These are phyloP conservation scores for Rhizopogon vesiculosus DNA, from an alignment of 768 basidiomycete genomes.

Conservation along the genomic window DNA sequence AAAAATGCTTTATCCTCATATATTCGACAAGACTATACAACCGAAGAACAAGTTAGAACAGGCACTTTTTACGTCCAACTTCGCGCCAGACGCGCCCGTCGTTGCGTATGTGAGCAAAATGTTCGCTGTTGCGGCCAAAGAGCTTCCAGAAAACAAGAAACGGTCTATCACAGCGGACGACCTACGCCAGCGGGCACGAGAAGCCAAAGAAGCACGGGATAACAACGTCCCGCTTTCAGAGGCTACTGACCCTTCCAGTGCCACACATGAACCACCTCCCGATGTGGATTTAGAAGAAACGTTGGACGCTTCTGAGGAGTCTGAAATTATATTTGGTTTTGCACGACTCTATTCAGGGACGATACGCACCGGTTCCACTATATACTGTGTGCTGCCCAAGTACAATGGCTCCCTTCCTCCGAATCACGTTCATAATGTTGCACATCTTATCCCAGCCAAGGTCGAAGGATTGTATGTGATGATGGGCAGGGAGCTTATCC, in stretches of 20 bases:
- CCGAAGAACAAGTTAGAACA: conserved; percentile 81
- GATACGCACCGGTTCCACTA: conserved; percentile 53
- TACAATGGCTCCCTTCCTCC: conserved; percentile 64
- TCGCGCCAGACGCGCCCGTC: conserved; percentile 50
- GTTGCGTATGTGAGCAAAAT: conserved; percentile 96
- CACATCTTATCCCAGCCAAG: conserved; percentile 53
- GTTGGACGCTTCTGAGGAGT: conserved; percentile 1
- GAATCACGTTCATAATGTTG: conserved; percentile 61
- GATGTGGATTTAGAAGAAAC: neutral
- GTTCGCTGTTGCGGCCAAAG: conserved; percentile 83
- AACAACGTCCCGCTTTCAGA: conserved; percentile 6
- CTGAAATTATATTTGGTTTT: conserved; percentile 85
- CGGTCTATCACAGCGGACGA: conserved; percentile 77
- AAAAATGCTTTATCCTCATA: conserved; percentile 85
- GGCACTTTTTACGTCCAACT: conserved; percentile 73
- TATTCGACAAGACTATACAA: conserved; percentile 50
- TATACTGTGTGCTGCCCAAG: conserved; percentile 85
- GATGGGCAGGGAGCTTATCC: conserved; percentile 96
- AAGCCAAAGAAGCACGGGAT: conserved; percentile 39
- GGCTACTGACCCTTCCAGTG: neutral
- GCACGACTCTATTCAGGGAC: conserved; percentile 91
- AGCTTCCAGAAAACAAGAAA: conserved; percentile 85
- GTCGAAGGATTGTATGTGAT: conserved; percentile 86
- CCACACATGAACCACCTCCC: neutral
- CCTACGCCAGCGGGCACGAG: conserved; percentile 63